Evolutionary conservation across 2,329 filamentous ascomycete species (phyloP).

Genomic region (Metarhizium sp.): DNA sequence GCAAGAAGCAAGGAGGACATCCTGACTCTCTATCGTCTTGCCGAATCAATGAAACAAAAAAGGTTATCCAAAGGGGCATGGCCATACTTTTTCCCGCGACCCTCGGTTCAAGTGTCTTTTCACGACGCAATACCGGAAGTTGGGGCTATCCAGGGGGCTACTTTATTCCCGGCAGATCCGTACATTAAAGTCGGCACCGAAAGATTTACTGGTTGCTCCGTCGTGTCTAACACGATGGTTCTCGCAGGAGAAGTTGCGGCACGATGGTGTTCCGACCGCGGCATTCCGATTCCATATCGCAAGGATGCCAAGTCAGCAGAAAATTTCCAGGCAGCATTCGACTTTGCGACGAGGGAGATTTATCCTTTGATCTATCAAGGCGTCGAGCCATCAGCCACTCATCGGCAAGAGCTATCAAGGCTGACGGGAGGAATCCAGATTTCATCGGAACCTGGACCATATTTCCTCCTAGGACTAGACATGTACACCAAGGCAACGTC

Average conservation of each 20-base stretch:
- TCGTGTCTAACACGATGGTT: conserved; percentile 42
- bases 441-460: conserved; percentile 41
- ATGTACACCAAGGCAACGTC: conserved; percentile 57
- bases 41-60: conserved; percentile 31
- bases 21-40: conserved; percentile 36
- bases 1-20: conserved; percentile 35
- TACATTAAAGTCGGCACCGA: conserved; percentile 32
- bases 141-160: conserved; percentile 4
- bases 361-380: conserved; percentile 23
- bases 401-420: conserved; percentile 18
- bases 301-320: conserved; percentile 32
- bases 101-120: conserved; percentile 35
- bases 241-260: conserved; percentile 54
- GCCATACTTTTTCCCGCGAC: conserved; percentile 35
- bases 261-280: conserved; percentile 47
- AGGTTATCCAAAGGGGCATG: conserved; percentile 39
- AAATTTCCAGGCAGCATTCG: conserved; percentile 27
- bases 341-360: conserved; percentile 23
- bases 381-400: conserved; percentile 21
- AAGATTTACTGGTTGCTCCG: conserved; percentile 19
- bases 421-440: conserved; percentile 41
- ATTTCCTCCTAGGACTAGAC: conserved; percentile 48
- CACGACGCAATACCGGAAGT: conserved; percentile 18
- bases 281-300: conserved; percentile 51
- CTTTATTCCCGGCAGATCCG: conserved; percentile 35